phyloP scores from a whole-genome alignment of 2,329 filamentous ascomycete species.

The Clonostachys rosea region DNA sequence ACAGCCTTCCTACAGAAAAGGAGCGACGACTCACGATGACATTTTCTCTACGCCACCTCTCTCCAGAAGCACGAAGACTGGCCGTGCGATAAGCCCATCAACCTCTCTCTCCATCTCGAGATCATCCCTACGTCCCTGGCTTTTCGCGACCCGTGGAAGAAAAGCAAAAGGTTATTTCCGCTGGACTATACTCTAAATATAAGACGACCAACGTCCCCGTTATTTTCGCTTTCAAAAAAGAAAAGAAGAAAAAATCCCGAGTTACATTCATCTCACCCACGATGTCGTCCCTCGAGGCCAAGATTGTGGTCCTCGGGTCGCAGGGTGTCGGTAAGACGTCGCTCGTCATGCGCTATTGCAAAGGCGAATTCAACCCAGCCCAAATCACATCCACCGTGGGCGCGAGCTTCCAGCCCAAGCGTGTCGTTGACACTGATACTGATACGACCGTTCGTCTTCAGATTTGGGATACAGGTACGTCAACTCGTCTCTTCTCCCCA shows the following conservation, averaged over 20 bases:
- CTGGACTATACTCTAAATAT: no score
- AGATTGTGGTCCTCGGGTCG: conserved; percentile 75
- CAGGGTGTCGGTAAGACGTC: conserved; percentile 80
- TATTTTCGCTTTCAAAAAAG: no score
- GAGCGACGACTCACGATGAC: no score
- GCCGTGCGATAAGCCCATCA: no score
- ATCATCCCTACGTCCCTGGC: no score
- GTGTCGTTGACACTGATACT: conserved; percentile 76
- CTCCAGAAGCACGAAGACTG: no score
- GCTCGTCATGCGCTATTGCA: conserved; percentile 71
- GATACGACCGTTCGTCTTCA: conserved; percentile 87
- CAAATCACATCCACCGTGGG: conserved; percentile 68
- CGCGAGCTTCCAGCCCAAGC: conserved; percentile 75
- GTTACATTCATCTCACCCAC: background rate
- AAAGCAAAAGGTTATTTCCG: no score
- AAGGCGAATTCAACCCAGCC: conserved; percentile 64
- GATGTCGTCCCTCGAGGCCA: conserved; percentile 68
- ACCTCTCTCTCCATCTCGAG: no score
- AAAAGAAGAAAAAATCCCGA: background rate
- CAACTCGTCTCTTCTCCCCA: background rate
- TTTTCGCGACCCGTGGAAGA: no score
- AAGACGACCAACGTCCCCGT: no score
- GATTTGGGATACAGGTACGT: conserved; percentile 83
- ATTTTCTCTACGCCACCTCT: no score
- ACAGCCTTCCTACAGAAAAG: no score